Percentiles rank a stretch among this genome's conserved stretches.
phyloP scores from a whole-genome alignment of 768 basidiomycete genomes.

The Pisolithus marmoratus region DNA sequence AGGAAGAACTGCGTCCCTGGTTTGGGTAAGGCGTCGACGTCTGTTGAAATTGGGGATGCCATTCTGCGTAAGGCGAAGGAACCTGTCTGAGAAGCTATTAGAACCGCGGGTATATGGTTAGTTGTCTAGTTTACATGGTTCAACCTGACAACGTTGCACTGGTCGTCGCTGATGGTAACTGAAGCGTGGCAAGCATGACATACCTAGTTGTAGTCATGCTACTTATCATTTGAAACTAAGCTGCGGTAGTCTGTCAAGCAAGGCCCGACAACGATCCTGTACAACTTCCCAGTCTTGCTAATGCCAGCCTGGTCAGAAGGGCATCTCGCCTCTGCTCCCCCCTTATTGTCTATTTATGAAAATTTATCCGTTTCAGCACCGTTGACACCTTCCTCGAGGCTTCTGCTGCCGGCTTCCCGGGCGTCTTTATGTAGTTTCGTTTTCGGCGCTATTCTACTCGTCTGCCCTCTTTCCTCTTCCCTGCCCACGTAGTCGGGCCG shows the following conservation, averaged over 20 bases:
- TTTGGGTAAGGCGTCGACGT: constrained; percentile 28
- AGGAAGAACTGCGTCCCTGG: constrained; percentile 44
- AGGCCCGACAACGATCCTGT: neutral
- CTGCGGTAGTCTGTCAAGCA: too few relatives aligned
- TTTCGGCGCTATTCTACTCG: constrained; percentile 3
- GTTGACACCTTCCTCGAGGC: constrained; percentile 25
- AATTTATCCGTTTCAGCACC: neutral
- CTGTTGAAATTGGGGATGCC: constrained; percentile 6
- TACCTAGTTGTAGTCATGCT: too few relatives aligned
- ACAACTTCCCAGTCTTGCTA: neutral
- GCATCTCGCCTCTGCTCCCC: too few relatives aligned
- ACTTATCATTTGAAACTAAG: too few relatives aligned
- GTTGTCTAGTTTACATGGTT: neutral
- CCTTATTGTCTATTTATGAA: neutral
- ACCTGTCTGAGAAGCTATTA: too few relatives aligned
- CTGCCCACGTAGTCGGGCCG: constrained; percentile 2
- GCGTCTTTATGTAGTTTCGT: constrained; percentile 13
- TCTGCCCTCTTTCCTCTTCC: constrained; percentile 7
- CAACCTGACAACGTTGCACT: constrained; percentile 9
- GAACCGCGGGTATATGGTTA: neutral
- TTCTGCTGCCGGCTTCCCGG: constrained; percentile 9
- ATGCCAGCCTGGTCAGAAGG: too few relatives aligned
- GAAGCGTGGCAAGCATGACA: neutral
- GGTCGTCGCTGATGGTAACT: constrained; percentile 22
- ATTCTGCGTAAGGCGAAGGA: constrained; percentile 5